Percentiles rank a stretch among this genome's conserved stretches.
These are phyloP conservation scores for Rhodotorula sp. DNA, from an alignment of 1,284 basidiomycete genomes.

Conservation along the genomic window DNA sequence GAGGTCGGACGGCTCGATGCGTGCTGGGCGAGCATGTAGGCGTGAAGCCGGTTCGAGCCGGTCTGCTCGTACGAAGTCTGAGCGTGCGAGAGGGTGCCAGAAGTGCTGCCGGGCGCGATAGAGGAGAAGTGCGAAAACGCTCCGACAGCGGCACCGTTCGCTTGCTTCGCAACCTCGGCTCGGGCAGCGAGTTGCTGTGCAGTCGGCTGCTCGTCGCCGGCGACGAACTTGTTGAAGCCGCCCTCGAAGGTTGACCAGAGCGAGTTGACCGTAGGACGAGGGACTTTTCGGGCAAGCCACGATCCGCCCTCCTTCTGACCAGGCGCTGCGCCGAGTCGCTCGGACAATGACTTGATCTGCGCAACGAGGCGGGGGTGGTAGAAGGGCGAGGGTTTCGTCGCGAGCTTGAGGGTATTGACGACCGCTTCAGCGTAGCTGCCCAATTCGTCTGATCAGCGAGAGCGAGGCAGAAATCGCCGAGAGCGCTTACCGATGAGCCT, in stretches of 20 bases:
- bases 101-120: constrained; percentile 69
- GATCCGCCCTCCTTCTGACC: constrained; percentile 65
- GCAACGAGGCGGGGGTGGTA: constrained; percentile 67
- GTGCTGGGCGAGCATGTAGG: constrained; percentile 18
- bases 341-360: constrained; percentile 75
- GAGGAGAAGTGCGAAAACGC: constrained; percentile 93
- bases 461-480: neutral
- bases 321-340: constrained; percentile 75
- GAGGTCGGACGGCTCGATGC: constrained; percentile 23
- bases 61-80: constrained; percentile 46
- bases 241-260: constrained; percentile 92
- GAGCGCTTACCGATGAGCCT: constrained; percentile 47
- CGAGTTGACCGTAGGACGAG: constrained; percentile 81
- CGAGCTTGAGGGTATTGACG: constrained; percentile 60
- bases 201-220: constrained; percentile 66
- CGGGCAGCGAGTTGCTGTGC: constrained; percentile 44
- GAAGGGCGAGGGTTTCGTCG: constrained; percentile 64
- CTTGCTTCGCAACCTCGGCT: constrained; percentile 43
- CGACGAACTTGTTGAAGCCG: constrained; percentile 93
- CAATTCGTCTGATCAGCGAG: neutral
- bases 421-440: constrained; percentile 91
- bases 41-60: constrained; percentile 10
- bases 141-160: constrained; percentile 57
- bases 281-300: constrained; percentile 77
- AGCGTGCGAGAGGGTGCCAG: constrained; percentile 47